Evolutionary conservation across 2,329 filamentous ascomycete species (phyloP), one percentile per base, ranked within the genome.

Genomic region (Fusarium sp.): DNA sequence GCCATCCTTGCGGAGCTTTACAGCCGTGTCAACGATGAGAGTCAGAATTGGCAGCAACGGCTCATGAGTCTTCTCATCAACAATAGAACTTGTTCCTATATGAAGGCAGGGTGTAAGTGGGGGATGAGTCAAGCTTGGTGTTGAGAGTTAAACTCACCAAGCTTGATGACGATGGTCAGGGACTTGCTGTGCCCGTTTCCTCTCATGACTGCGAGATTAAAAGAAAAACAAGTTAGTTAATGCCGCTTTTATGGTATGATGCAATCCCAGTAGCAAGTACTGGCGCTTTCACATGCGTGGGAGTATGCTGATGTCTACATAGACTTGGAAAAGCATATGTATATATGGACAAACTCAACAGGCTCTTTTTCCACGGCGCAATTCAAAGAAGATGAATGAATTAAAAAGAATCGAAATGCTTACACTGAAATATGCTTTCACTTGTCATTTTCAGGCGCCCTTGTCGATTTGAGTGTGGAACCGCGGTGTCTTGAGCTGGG

Each of bases 61-160:
- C 77, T 98, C 93, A 81, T 97, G 96, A 22, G 93, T 97, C 78
- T 91, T 92, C 79, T 99, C 96, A 81, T 98, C 94, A 70, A 99
- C 95, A 73, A 99, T 98, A n/a, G 96, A 98, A 80, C 94, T 98
- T 46, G 96, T 98, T 75, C 96, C 96, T 99, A 73, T 98, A 74
- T 64, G 62, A 58, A 53, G 24, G 40, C 8, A 13, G 20, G 4
- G 59, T 69, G 69, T 77, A 68, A 75, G 72, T 63, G 31, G 51
- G 53, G 26, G 44, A 61, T 58, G 44, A 67, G 34, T 58, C 59
- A 46, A 60, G 40, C 46, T 49, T 58, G 59, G 52, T 55, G 50
- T 58, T 56, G 28, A 57, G 52, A 42, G 20, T 24, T 44, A 18
- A 40, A 52, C 86, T 79, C 86, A 96, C 93, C 93, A 69, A 97